Evolutionary conservation across 2,329 filamentous ascomycete genomes (phyloP).

Genomic region (Chrysoporthe cubensis): DNA sequence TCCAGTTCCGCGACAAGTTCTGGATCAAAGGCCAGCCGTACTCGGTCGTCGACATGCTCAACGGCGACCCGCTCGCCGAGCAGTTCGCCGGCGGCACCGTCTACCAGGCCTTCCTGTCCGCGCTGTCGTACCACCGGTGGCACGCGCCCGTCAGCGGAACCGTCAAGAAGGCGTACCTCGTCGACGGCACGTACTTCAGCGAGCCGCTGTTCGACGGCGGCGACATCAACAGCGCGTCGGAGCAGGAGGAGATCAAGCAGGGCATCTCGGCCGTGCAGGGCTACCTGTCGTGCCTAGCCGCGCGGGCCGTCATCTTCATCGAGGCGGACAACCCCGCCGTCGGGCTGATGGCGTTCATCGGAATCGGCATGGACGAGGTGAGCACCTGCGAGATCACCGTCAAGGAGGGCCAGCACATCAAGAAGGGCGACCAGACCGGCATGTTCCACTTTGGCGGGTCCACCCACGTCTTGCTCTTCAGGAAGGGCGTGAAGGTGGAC

Average conservation of each 20-base stretch:
- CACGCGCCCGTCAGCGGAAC: conserved; percentile 69
- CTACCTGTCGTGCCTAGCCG: conserved; percentile 70
- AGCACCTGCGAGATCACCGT: conserved; percentile 74
- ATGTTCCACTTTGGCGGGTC: conserved; percentile 85
- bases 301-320: conserved; percentile 64
- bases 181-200: conserved; percentile 70
- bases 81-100: conserved; percentile 67
- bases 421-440: conserved; percentile 72
- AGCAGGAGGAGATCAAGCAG: conserved; percentile 29
- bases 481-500: conserved; percentile 54
- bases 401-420: conserved; percentile 64
- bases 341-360: conserved; percentile 71
- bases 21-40: conserved; percentile 74
- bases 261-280: conserved; percentile 61
- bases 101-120: conserved; percentile 72
- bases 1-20: conserved; percentile 63
- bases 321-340: conserved; percentile 56
- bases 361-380: conserved; percentile 78
- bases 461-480: conserved; percentile 70
- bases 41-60: conserved; percentile 66
- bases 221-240: conserved; percentile 40
- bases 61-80: conserved; percentile 53
- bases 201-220: conserved; percentile 51
- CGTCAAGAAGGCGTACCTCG: conserved; percentile 55
- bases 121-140: conserved; percentile 73